Conservation (phyloP, 192 early-diverging fungal genomes). For the Coemansia sp. region DNA sequence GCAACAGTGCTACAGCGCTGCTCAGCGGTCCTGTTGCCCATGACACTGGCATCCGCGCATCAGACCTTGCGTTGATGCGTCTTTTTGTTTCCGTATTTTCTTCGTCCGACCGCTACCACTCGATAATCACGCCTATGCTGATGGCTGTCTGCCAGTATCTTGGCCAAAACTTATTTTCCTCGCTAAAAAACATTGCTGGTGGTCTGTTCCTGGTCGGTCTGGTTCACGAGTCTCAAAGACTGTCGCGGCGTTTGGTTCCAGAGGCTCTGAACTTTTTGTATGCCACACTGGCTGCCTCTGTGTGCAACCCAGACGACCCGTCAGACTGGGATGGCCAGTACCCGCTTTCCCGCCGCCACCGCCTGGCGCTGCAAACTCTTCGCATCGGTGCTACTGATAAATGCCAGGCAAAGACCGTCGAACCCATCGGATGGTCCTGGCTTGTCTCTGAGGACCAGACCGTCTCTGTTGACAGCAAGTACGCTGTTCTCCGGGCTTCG, state of each 20-base stretch:
- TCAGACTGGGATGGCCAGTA: slow-evolving; percentile 30
- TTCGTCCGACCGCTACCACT: slow-evolving; percentile 88
- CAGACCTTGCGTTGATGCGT: slow-evolving; percentile 69
- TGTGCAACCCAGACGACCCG: slow-evolving; percentile 15
- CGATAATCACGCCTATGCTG: slow-evolving; percentile 82
- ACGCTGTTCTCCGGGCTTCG: slow-evolving; percentile 28
- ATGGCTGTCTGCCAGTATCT: slow-evolving; percentile 81
- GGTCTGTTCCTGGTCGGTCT: slow-evolving; percentile 81
- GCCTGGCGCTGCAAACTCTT: slow-evolving; percentile 19
- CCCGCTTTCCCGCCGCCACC: slow-evolving; percentile 35
- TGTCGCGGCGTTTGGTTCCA: slow-evolving; percentile 75
- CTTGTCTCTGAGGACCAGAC: slow-evolving; percentile 1
- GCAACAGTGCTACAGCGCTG: slow-evolving; percentile 1
- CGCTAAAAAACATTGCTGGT: slow-evolving; percentile 62
- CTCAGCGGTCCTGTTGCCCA: slow-evolving; percentile 2
- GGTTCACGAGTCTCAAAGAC: slow-evolving; percentile 63
- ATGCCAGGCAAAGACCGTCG: slow-evolving; percentile 3
- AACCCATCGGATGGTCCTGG: slow-evolving; percentile 40
- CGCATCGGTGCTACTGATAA: slow-evolving; percentile 13
- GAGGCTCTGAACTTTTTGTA: slow-evolving; percentile 70
- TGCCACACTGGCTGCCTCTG: slow-evolving; percentile 33
- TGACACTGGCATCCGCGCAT: slow-evolving; percentile 52
- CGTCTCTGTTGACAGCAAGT: slow-evolving; percentile 21
- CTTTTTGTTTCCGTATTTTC: slow-evolving; percentile 80
- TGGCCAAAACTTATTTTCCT: slow-evolving; percentile 61